phyloP scores from a whole-genome alignment of 495 filamentous ascomycete genomes.

The Trichocladium uniseriatum region DNA sequence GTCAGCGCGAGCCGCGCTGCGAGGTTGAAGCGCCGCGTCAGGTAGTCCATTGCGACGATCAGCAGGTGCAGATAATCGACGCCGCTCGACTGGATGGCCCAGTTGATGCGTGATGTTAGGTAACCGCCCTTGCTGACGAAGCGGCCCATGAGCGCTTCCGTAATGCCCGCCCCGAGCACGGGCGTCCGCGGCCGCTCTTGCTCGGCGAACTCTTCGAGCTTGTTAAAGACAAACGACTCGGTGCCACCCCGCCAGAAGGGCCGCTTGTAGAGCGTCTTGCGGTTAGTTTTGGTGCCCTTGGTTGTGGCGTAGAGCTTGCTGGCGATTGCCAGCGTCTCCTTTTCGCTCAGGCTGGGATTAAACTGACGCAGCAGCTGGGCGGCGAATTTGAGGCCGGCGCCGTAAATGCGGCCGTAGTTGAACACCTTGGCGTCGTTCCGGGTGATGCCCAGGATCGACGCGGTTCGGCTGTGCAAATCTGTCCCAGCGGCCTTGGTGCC shows the following conservation, averaged over 20 bases:
- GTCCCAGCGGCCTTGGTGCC: constrained; percentile 90
- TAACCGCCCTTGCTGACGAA: constrained; percentile 85
- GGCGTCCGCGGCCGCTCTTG: constrained; percentile 87
- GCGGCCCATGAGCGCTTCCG: constrained; percentile 80
- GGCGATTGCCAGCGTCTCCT: constrained; percentile 64
- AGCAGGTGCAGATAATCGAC: constrained; percentile 97
- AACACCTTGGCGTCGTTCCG: constrained; percentile 95
- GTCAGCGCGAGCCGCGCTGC: constrained; percentile 80
- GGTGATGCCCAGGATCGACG: constrained; percentile 81
- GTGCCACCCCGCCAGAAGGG: constrained; percentile 95
- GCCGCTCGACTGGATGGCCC: constrained; percentile 95
- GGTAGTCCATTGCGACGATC: constrained; percentile 89
- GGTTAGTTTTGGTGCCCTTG: constrained; percentile 69
- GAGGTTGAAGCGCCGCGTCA: constrained; percentile 78
- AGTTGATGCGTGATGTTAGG: constrained; percentile 95
- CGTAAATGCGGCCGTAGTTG: constrained; percentile 98
- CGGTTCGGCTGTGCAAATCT: constrained; percentile 91
- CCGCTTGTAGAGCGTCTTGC: constrained; percentile 57
- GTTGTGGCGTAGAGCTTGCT: constrained; percentile 76
- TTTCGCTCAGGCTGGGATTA: constrained; percentile 72
- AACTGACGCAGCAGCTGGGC: constrained; percentile 84
- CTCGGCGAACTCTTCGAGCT: constrained; percentile 92
- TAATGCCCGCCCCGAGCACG: constrained; percentile 92
- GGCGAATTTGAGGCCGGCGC: constrained; percentile 89
- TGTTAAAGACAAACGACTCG: constrained; percentile 97